Evolutionary conservation across 352 stramenopile species (phyloP), one percentile per base, ranked within the genome.

Genomic region (Pythium pectinolyticum): DNA sequence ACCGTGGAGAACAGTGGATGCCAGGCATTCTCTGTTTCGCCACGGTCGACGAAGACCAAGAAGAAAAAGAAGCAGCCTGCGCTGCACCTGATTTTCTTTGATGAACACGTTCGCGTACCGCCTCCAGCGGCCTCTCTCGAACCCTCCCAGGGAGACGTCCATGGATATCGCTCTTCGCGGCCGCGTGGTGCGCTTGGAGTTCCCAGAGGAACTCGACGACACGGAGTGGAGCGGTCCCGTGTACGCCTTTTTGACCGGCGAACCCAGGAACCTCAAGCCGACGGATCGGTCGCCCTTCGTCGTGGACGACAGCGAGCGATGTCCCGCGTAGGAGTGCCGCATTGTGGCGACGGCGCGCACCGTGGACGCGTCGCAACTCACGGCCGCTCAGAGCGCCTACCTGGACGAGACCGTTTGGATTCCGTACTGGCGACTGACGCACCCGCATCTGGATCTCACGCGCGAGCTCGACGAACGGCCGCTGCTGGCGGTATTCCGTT

Each of bases 351-450:
- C 37, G 12, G 20, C 19, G 5, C 34, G 8, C 12, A 22, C 17
- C 34, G 8, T n/a, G 19, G 31, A 48, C 51, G 15, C 35, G 30
- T 37, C 7, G 9, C 9, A 14, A 20, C 6, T 48, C 34, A 7
- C 37, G 9, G 3, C 24, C 5, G 22, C 32, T 3, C 34, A 46
- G 10, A 9, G 34, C 9, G 9, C 5, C 4, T 12, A 47, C 51
- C 5, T 35, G n/a, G 24, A 58, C 22, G 34, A 58, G 4, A 12
- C 22, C 34, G n/a, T 58, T 5, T 58, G 51, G 34, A 40, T 58
- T 14, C 45, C 45, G 20, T 52, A n/a, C 11, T 20, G 34, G 34
- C 34, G 34, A 15, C 34, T 40, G 9, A 40, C 34, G 34, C 34
- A 40, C 9, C 34, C 34, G 34, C 34, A 40, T 40, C 34, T 40